Evolutionary conservation across 179 eudicot species (phyloP).

Genomic region (Spinacia oleracea): DNA sequence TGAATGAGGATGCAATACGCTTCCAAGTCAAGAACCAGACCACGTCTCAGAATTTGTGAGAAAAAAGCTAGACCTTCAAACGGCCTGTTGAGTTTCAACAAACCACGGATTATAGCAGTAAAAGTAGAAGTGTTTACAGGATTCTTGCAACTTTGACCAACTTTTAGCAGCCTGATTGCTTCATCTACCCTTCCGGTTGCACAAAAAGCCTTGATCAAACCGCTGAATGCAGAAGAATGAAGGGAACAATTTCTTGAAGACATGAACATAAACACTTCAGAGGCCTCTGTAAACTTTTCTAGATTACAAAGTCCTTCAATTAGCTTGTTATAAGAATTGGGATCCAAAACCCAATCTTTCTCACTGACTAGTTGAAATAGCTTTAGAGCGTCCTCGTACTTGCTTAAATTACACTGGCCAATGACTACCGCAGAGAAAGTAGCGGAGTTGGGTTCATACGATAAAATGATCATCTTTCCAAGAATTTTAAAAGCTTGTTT

Average conservation of each 20-base stretch:
- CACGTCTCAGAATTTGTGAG: slow-evolving; percentile 48
- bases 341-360: slow-evolving; percentile 24
- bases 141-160: slow-evolving; percentile 35
- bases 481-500: slow-evolving; percentile 45
- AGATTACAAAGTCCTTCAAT: slow-evolving; percentile 26
- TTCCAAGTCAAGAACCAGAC: slow-evolving; percentile 40
- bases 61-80: slow-evolving; percentile 29
- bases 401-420: slow-evolving; percentile 48
- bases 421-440: slow-evolving; percentile 63
- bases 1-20: slow-evolving; percentile 27
- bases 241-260: slow-evolving; percentile 21
- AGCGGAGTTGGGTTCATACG: slow-evolving; percentile 46
- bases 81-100: slow-evolving; percentile 35
- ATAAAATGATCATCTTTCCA: slow-evolving; percentile 54
- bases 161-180: slow-evolving; percentile 39
- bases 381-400: slow-evolving; percentile 40
- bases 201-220: slow-evolving; percentile 44
- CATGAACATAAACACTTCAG: slow-evolving; percentile 28
- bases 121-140: slow-evolving; percentile 36
- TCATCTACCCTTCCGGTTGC: slow-evolving; percentile 35
- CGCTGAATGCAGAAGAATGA: slow-evolving; percentile 25
- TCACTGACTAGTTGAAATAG: slow-evolving; percentile 38
- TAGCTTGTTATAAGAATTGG: slow-evolving; percentile 24
- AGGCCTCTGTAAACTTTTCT: slow-evolving; percentile 23
- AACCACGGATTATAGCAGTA: slow-evolving; percentile 40